Conservation (phyloP, 371 early-diverging fungal species). For the Mucor lusitanicus region DNA sequence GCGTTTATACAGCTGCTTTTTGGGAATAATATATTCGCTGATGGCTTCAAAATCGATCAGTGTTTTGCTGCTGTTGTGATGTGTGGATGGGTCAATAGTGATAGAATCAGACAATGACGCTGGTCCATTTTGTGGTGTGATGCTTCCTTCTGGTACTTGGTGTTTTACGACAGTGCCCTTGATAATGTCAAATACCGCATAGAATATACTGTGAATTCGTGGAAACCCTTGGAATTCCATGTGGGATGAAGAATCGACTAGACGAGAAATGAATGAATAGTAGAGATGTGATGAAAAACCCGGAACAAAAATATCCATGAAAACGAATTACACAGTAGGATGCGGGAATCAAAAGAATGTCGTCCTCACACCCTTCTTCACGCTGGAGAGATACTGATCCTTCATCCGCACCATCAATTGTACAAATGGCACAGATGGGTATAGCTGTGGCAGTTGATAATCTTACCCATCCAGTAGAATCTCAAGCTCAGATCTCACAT, state of each 20-base stretch:
- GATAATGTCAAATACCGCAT: slow-evolving; percentile 81
- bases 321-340: too few species aligned
- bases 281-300: neutral
- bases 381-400: too few species aligned
- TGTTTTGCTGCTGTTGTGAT: slow-evolving; percentile 27
- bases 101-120: neutral
- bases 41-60: slow-evolving; percentile 84
- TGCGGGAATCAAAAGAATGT: too few species aligned
- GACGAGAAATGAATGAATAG: neutral
- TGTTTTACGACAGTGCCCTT: slow-evolving; percentile 85
- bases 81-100: neutral
- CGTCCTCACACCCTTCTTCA: too few species aligned
- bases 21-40: slow-evolving; percentile 88
- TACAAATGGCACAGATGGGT: too few species aligned
- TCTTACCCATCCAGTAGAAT: too few species aligned
- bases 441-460: too few species aligned
- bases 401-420: too few species aligned
- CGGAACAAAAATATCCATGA: neutral
- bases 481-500: too few species aligned
- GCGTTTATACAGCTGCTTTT: slow-evolving; percentile 75
- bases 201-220: slow-evolving; percentile 78
- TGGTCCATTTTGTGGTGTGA: slow-evolving; percentile 33
- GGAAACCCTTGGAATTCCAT: slow-evolving; percentile 75
- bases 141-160: slow-evolving; percentile 83
- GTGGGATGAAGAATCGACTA: neutral